Base-by-base conservation (phyloP, 371 early-diverging fungal species). In the Umbelopsis sp. region DNA sequence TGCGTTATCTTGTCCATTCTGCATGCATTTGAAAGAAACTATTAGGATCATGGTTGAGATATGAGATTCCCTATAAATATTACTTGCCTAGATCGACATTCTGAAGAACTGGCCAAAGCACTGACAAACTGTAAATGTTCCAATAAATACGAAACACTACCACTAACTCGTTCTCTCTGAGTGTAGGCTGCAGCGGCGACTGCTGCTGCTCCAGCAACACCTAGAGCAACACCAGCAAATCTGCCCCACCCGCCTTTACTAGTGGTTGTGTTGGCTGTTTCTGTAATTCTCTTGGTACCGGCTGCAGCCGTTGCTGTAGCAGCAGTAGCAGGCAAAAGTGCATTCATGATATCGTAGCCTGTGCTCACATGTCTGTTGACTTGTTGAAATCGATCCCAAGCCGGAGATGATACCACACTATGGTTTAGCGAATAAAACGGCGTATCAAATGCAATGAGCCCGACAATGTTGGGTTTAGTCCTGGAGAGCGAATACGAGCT, bases 401-500 rank as follows among this genome's bases (percentile, higher is more conserved):
- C 81, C 24, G 78, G 79, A 1, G 77, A 70, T 0, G 87, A 74
- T 8, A 87, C 64, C 53, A 79, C 77, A 7, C 76, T 72, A 20
- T 80, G 76, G 63, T 85, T 86, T 35, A 89, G 71, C 10, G 86
- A 86, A 71, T 81, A 86, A 69, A 86, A 89, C 0, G 89, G 89
- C 3, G 89, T 84, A 64, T 89, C 89, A 67, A 77, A 89, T 10
- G 87, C 89, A 46, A 89, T 50, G 50, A 89, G 73, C 3, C 89
- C 89, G 37, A 89, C 66, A n/a, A 87, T 79, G 16, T 48, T 50
- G 12, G 45, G 50, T 22, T 50, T 67, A 2, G 73, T 77, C 12
- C 72, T 69, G 12, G 66, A 57, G n/a, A 82, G 52, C 8, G 71
- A 70, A 18, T 72, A 63, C 63, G 66, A 16, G 67, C 37, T 22